A percentile compares a stretch with the other conserved stretches of the same genome.
Conservation (phyloP, 176 grass and related monocot species). For the Musa beccarii region DNA sequence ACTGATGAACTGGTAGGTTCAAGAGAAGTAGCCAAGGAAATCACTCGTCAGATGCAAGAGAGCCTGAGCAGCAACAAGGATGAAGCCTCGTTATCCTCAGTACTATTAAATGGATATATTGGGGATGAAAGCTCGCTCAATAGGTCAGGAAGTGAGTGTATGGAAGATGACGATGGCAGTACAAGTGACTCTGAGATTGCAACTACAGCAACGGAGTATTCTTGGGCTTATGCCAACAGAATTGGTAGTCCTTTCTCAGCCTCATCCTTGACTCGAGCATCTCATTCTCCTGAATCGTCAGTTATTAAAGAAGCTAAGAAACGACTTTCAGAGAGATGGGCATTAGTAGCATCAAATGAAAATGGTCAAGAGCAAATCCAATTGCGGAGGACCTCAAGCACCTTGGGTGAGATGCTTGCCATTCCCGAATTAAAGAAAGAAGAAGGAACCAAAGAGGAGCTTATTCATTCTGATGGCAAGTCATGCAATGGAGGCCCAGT, state of each 20-base stretch:
- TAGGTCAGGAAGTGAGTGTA: conserved; percentile 37
- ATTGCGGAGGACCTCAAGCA: conserved; percentile 40
- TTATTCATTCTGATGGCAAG: conserved; percentile 10
- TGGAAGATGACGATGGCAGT: conserved; percentile 46
- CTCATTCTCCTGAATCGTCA: conserved; percentile 40
- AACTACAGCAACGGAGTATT: conserved; percentile 52
- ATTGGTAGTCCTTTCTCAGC: conserved; percentile 55
- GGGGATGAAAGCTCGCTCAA: conserved; percentile 47
- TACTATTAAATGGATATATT: conserved; percentile 25
- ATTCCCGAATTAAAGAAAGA: conserved; percentile 48
- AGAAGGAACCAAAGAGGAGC: not conserved
- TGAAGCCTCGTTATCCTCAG: conserved; percentile 26
- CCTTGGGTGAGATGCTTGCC: conserved; percentile 81
- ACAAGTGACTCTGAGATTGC: conserved; percentile 63
- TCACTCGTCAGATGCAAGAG: conserved; percentile 57
- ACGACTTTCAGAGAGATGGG: conserved; percentile 69
- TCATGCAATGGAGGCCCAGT: conserved; percentile 21
- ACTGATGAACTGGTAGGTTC: conserved; percentile 36
- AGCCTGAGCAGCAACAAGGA: conserved; percentile 36
- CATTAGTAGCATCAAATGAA: conserved; percentile 43
- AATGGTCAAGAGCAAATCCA: conserved; percentile 41
- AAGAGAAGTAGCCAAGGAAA: conserved; percentile 54
- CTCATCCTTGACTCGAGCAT: conserved; percentile 51
- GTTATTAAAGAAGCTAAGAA: conserved; percentile 75
- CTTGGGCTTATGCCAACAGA: conserved; percentile 61